phyloP scores from a whole-genome alignment of 1,284 basidiomycete species.

The Puccinia brachypodii region DNA sequence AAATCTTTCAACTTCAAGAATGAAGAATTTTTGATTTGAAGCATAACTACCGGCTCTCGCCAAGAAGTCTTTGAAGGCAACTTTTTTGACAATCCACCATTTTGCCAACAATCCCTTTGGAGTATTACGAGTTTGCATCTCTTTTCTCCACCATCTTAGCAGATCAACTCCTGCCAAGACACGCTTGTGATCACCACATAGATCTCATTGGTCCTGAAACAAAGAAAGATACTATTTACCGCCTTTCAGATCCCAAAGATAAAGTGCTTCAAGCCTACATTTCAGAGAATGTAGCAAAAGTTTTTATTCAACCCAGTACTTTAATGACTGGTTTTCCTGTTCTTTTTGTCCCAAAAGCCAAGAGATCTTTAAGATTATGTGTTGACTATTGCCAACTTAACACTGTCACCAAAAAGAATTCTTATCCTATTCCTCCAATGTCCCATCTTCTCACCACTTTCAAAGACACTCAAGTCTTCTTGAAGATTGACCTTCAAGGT shows the following conservation, averaged over 20 bases:
- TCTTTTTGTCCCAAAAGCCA: conserved; percentile 6
- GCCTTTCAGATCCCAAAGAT: background rate
- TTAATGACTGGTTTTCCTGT: background rate
- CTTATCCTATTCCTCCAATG: conserved; percentile 23
- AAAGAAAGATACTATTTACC: too few species aligned
- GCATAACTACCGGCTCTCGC: too few species aligned
- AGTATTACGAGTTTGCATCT: too few species aligned
- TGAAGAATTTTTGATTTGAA: too few species aligned
- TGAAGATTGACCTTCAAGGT: background rate
- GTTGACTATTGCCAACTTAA: conserved; percentile 31
- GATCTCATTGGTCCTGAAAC: too few species aligned
- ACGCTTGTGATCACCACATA: too few species aligned
- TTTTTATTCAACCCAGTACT: conserved; percentile 8
- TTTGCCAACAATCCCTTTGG: too few species aligned
- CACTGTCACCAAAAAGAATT: background rate
- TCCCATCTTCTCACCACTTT: background rate
- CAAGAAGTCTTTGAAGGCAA: too few species aligned
- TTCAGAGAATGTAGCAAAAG: background rate
- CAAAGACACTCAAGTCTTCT: background rate
- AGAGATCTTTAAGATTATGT: background rate
- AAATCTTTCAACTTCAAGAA: too few species aligned
- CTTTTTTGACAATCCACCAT: too few species aligned
- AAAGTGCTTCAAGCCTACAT: background rate
- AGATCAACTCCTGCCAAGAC: too few species aligned
- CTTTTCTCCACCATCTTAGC: too few species aligned